Percentiles rank a stretch among this genome's conserved stretches.
Evolutionary conservation across 768 basidiomycete species (phyloP).

Genomic region (Tephrocybe rancida): DNA sequence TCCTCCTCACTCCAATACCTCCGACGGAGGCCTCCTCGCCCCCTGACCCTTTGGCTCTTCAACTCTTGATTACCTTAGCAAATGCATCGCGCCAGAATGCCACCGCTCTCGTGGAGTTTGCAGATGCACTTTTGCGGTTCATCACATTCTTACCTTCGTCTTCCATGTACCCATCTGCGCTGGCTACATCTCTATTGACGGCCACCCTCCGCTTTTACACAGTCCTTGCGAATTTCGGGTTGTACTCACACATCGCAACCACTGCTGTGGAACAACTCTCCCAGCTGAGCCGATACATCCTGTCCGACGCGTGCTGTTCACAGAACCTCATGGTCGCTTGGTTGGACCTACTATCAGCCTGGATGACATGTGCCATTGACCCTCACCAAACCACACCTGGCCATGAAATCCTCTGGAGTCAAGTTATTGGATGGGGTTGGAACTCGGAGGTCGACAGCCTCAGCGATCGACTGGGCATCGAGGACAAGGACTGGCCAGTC

Average conservation of each 20-base stretch:
- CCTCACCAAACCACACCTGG: slow-evolving; percentile 86
- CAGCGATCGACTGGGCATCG: slow-evolving; percentile 31
- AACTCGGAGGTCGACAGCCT: slow-evolving; percentile 52
- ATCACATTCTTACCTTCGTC: slow-evolving; percentile 54
- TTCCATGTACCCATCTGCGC: slow-evolving; percentile 41
- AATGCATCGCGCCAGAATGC: slow-evolving; percentile 73
- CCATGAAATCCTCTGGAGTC: slow-evolving; percentile 91
- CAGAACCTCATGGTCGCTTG: slow-evolving; percentile 48
- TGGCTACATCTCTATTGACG: slow-evolving; percentile 51
- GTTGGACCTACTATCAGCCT: slow-evolving; percentile 61
- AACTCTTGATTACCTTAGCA: slow-evolving; percentile 59
- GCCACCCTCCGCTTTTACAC: slow-evolving; percentile 66
- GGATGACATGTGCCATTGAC: slow-evolving; percentile 86
- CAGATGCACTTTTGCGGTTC: slow-evolving; percentile 75
- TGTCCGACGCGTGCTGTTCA: slow-evolving; percentile 39
- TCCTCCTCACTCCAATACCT: slow-evolving; percentile 58
- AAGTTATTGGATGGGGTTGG: slow-evolving; percentile 82
- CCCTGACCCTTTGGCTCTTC: slow-evolving; percentile 55
- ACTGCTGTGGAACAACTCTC: slow-evolving; percentile 61
- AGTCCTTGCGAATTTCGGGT: slow-evolving; percentile 73
- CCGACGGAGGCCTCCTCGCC: slow-evolving; percentile 31
- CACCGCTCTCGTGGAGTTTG: slow-evolving; percentile 48
- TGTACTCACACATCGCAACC: slow-evolving; percentile 70
- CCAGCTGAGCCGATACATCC: slow-evolving; percentile 48
- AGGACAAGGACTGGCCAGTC: slow-evolving; percentile 32